phyloP scores from a whole-genome alignment of 352 stramenopile genomes.

The Globisporangium spiculum region DNA sequence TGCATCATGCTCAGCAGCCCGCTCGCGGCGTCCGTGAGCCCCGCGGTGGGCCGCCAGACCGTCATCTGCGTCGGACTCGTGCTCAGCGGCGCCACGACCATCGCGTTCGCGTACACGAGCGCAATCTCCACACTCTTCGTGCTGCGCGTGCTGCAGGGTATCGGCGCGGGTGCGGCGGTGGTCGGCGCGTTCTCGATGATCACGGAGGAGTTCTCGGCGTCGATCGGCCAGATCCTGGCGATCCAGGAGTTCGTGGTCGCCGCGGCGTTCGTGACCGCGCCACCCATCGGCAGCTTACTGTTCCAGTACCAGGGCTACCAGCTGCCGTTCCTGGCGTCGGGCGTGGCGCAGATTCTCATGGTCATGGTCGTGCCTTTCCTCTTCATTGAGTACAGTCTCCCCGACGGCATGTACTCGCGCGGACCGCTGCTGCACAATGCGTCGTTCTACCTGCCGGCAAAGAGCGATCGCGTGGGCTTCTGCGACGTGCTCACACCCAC shows the following conservation, averaged over 20 bases:
- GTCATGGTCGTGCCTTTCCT: constrained; percentile 66
- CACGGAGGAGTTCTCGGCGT: constrained; percentile 56
- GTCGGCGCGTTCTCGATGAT: constrained; percentile 68
- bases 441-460: constrained; percentile 26
- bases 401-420: constrained; percentile 49
- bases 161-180: constrained; percentile 57
- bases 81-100: constrained; percentile 56
- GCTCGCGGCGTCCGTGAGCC: constrained; percentile 41
- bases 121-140: constrained; percentile 35
- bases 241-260: constrained; percentile 72
- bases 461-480: constrained; percentile 29
- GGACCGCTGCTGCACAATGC: constrained; percentile 15
- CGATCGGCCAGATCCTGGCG: constrained; percentile 49
- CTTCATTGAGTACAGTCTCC: constrained; percentile 75
- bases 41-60: constrained; percentile 49
- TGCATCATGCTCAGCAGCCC: constrained; percentile 76
- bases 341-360: constrained; percentile 52
- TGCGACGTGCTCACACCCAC: constrained; percentile 55
- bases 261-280: constrained; percentile 56
- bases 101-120: constrained; percentile 59
- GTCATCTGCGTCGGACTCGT: constrained; percentile 69
- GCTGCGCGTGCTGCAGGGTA: constrained; percentile 54
- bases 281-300: constrained; percentile 53
- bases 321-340: constrained; percentile 58
- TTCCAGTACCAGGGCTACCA: constrained; percentile 52